Conservation (phyloP, 805 yeast species). For the Candida ponderosae region DNA sequence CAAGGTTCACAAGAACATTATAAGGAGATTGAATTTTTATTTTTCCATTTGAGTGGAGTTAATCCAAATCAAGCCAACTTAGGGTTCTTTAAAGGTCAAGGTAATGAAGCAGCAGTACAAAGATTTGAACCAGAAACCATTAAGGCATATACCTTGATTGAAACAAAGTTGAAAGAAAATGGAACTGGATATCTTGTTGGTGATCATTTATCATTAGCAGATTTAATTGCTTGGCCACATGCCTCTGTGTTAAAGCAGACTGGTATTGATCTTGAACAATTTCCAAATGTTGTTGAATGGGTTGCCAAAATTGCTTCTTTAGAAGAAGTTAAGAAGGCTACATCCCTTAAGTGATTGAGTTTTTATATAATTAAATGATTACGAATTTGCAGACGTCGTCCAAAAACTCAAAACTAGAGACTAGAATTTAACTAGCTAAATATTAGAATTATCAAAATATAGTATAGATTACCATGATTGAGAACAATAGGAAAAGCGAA, state of each 20-base stretch:
- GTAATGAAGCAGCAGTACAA: constrained; percentile 40
- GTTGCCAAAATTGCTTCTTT: constrained; percentile 1
- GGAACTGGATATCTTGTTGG: constrained; percentile 48
- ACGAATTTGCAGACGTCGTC: too few species aligned
- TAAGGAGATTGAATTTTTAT: constrained; percentile 40
- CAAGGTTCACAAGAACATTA: constrained; percentile 37
- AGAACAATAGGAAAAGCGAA: too few species aligned
- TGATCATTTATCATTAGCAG: constrained; percentile 51
- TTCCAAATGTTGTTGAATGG: constrained; percentile 12
- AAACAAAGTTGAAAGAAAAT: constrained; percentile 36
- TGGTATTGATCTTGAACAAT: constrained; percentile 5
- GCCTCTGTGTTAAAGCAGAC: constrained; percentile 27
- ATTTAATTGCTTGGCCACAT: constrained; percentile 35
- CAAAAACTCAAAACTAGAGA: too few species aligned
- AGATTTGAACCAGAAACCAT: constrained; percentile 39
- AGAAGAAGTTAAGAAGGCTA: neutral
- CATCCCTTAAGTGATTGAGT: too few species aligned
- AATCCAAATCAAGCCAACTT: constrained; percentile 60
- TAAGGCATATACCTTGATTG: constrained; percentile 44
- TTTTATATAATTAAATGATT: too few species aligned
- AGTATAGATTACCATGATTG: too few species aligned
- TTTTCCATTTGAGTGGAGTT: constrained; percentile 49
- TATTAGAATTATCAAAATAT: too few species aligned
- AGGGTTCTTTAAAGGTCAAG: constrained; percentile 33
- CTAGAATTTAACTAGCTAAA: too few species aligned